A percentile compares a stretch with the other conserved stretches of the same genome.
These are phyloP conservation scores for Neopestalotiopsis rosae DNA, from an alignment of 2,329 filamentous ascomycete genomes.

Conservation along the genomic window DNA sequence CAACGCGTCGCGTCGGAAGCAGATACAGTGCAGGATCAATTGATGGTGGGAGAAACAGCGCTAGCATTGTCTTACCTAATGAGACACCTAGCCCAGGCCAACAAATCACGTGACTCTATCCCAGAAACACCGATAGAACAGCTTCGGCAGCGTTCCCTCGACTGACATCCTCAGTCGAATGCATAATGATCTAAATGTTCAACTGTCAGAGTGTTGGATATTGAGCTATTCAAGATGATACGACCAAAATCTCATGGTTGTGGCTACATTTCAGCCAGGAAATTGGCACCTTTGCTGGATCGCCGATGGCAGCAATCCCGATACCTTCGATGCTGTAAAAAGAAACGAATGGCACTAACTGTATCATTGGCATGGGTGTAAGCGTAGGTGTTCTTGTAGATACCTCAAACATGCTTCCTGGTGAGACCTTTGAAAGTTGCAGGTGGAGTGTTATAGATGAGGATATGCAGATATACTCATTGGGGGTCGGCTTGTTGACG, in stretches of 20 bases:
- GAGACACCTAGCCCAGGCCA: not conserved
- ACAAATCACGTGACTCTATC: not conserved
- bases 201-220: no score
- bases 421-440: not conserved
- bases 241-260: not conserved
- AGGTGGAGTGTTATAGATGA: not conserved
- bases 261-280: not conserved
- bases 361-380: not conserved
- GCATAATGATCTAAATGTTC: not conserved
- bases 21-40: not conserved
- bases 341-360: not conserved
- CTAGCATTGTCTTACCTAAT: not conserved
- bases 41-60: not conserved
- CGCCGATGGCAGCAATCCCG: not conserved
- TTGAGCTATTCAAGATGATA: no score
- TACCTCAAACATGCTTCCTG: not conserved
- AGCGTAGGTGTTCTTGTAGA: not conserved
- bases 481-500: not conserved
- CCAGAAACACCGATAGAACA: not conserved
- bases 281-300: not conserved
- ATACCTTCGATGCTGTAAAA: not conserved
- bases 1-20: constrained; percentile 4
- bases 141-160: not conserved
- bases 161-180: not conserved
- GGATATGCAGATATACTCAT: constrained; percentile 2